phyloP scores from a whole-genome alignment of 2,329 filamentous ascomycete species.

The Colletotrichum trifolii region DNA sequence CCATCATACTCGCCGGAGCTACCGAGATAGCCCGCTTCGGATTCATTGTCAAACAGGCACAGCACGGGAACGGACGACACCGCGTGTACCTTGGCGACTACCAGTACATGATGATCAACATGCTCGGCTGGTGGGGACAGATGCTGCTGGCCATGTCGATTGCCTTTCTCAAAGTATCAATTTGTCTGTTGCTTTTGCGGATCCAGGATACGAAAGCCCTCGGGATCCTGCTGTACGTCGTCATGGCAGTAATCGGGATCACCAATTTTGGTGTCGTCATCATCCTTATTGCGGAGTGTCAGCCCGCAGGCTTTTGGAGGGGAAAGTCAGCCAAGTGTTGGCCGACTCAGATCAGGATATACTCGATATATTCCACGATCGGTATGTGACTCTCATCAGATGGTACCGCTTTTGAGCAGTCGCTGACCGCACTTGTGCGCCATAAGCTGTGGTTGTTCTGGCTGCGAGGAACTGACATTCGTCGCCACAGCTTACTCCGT shows the following conservation, averaged over 20 bases:
- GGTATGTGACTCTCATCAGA: conserved; percentile 22
- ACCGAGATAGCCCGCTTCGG: conserved; percentile 46
- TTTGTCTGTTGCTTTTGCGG: conserved; percentile 52
- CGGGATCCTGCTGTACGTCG: conserved; percentile 43
- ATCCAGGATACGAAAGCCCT: conserved; percentile 50
- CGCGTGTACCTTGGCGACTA: conserved; percentile 46
- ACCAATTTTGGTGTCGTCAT: conserved; percentile 47
- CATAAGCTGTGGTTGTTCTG: too few species aligned
- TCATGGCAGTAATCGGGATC: conserved; percentile 45
- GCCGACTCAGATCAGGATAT: conserved; percentile 45
- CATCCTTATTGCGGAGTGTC: conserved; percentile 47
- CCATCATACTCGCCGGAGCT: conserved; percentile 43
- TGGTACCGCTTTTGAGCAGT: too few species aligned
- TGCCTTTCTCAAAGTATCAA: conserved; percentile 53
- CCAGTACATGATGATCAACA: conserved; percentile 49
- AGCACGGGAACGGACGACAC: conserved; percentile 52
- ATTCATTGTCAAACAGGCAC: conserved; percentile 46
- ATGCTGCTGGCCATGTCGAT: conserved; percentile 52
- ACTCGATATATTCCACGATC: conserved; percentile 48
- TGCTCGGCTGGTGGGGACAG: conserved; percentile 52
- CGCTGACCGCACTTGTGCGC: too few species aligned
- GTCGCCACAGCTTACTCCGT: conserved; percentile 38
- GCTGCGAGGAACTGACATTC: background rate
- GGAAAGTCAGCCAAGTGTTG: conserved; percentile 40
- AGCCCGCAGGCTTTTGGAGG: conserved; percentile 38